phyloP scores from a whole-genome alignment of 257 asterid genomes.

The Primulina tabacum region DNA sequence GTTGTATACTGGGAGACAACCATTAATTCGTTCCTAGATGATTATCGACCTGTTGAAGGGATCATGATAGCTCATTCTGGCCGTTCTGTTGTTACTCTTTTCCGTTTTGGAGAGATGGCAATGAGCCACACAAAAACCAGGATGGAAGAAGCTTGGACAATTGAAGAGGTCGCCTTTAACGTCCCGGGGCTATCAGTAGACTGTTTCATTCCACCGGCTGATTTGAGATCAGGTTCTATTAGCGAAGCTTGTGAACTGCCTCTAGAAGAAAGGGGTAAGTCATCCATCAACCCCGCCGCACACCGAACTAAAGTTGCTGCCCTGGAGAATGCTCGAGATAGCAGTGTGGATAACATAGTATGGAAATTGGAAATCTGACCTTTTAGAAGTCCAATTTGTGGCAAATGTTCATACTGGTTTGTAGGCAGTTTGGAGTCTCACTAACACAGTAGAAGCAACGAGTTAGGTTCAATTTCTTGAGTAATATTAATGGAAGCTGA shows the following conservation, averaged over 20 bases:
- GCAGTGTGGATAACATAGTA: conserved; percentile 34
- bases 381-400: conserved; percentile 29
- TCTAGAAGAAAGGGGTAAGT: conserved; percentile 60
- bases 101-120: conserved; percentile 93
- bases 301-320: conserved; percentile 55
- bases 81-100: conserved; percentile 78
- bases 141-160: conserved; percentile 98
- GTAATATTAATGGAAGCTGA: conserved; percentile 21
- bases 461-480: conserved; percentile 31
- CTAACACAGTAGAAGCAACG: conserved; percentile 52
- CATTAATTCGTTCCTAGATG: conserved; percentile 75
- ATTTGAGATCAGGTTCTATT: conserved; percentile 63
- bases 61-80: conserved; percentile 98
- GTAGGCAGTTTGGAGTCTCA: conserved; percentile 45
- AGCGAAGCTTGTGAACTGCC: conserved; percentile 80
- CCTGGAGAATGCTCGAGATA: conserved; percentile 36
- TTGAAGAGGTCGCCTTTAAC: conserved; percentile 90
- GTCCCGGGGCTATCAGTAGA: conserved; percentile 89
- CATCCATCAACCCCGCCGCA: conserved; percentile 32
- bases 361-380: conserved; percentile 71
- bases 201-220: conserved; percentile 93
- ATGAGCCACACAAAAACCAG: conserved; percentile 92
- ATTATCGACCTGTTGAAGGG: conserved; percentile 86
- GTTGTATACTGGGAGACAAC: conserved; percentile 99
- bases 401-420: conserved; percentile 48